Evolutionary conservation across 2,329 filamentous ascomycete genomes (phyloP), one percentile per base, ranked within the genome.

Genomic region (Massarina eburnea): DNA sequence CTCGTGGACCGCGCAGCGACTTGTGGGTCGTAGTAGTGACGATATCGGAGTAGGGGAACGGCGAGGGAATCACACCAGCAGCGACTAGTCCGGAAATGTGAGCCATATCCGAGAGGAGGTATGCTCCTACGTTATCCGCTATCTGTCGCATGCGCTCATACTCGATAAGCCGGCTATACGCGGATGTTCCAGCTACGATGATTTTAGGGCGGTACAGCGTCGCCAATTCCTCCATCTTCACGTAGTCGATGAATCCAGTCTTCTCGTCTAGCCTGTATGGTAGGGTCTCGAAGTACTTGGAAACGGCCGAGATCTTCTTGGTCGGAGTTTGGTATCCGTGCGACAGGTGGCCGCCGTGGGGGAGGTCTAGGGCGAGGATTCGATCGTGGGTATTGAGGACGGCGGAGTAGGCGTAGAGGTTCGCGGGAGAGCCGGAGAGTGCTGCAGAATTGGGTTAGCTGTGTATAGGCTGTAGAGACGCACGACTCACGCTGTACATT

Each of bases 1-100:
- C 94, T 72, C 94, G 90, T 49, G 94, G 94, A 49, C 94, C 94
- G 75, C 94, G 91, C 61, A 99, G 88, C 45, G 91, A 96, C 83
- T 99, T 99, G 85, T 99, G 94, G 37, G 94, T 99, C 52, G 94
- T 99, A 54, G 94, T 99, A 54, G 94, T 99, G 62, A 99, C 94
- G 46, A 99, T 87, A 70, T 99, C 94, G 58, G 94, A 92, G 73
- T 95, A 79, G 54, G 84, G 80, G 78, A 99, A 99, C 35, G 94
- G 94, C 39, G 89, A 91, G 53, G 91, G 90, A 68, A 97, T 94
- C 60, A 96, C 94, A 62, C 86, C 88, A 50, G 91, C 90, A 40
- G 94, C 91, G 55, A 99, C 88, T 39, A 99, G 84, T 66, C 94
- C 94, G 39, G 92, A 97, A 71, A 99, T 97, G 76, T 99, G 94